Evolutionary conservation across 441 rosid species (phyloP).

Genomic region (Populus hybrid): DNA sequence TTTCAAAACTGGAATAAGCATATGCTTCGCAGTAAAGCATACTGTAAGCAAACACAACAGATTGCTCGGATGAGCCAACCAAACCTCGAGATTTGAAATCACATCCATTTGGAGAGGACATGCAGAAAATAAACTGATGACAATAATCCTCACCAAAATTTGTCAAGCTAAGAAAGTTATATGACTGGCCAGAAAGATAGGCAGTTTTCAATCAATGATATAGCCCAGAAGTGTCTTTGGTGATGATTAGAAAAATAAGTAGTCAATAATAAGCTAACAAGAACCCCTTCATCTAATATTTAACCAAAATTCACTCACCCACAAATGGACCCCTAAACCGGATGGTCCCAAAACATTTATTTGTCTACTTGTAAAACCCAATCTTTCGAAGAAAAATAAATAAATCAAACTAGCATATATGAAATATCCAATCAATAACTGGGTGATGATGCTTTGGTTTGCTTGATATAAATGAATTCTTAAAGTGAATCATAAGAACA

Average conservation of each 20-base stretch:
- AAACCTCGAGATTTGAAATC: background rate
- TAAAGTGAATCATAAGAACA: background rate
- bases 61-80: background rate
- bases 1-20: background rate
- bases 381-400: too few species aligned
- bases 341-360: background rate
- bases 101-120: background rate
- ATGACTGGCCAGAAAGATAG: background rate
- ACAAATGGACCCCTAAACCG: background rate
- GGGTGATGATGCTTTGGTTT: background rate
- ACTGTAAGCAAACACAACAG: background rate
- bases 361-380: background rate
- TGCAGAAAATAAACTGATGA: background rate
- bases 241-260: background rate
- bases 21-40: background rate
- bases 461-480: slow-evolving; percentile 9
- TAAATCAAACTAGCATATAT: background rate
- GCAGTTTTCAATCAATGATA: background rate
- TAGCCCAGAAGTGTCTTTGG: background rate
- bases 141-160: background rate
- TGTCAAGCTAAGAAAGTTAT: background rate
- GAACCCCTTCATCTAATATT: background rate
- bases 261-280: background rate
- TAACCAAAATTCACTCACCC: background rate
- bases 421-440: background rate